Percentiles rank a stretch among this genome's conserved stretches.
Evolutionary conservation across 1,284 basidiomycete species (phyloP).

Genomic region (Leccinum pachyderme): DNA sequence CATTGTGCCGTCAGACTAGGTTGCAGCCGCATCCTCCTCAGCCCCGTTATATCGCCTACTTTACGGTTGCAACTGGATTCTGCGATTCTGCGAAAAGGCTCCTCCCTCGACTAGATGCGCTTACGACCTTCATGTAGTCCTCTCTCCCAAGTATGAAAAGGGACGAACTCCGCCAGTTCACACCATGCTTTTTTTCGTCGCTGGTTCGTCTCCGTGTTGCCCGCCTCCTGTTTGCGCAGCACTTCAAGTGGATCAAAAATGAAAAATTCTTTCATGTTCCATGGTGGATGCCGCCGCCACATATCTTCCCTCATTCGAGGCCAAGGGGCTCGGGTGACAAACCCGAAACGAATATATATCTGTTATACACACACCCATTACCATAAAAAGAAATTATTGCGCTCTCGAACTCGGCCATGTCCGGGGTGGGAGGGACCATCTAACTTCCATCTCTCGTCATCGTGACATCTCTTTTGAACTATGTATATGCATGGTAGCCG

Average conservation of each 20-base stretch:
- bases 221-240: slow-evolving; percentile 3
- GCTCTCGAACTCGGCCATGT: not conserved
- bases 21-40: not conserved
- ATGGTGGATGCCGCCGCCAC: not conserved
- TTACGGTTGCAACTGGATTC: not conserved
- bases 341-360: not conserved
- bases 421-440: not conserved
- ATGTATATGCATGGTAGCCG: not conserved
- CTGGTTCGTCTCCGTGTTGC: not conserved
- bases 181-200: not conserved
- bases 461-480: not conserved
- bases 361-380: too few relatives aligned
- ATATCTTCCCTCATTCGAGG: not conserved
- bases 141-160: not conserved
- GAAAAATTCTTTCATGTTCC: slow-evolving; percentile 2
- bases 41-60: not conserved
- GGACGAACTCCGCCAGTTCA: slow-evolving; percentile 5
- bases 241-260: not conserved
- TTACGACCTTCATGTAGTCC: not conserved
- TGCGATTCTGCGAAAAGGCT: not conserved
- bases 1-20: slow-evolving; percentile 1
- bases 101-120: not conserved
- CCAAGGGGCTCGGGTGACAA: not conserved
- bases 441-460: not conserved
- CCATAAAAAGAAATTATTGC: slow-evolving; percentile 1